These are phyloP conservation scores for Orbilia brochopaga DNA, from an alignment of 2,329 filamentous ascomycete species.

Conservation along the genomic window DNA sequence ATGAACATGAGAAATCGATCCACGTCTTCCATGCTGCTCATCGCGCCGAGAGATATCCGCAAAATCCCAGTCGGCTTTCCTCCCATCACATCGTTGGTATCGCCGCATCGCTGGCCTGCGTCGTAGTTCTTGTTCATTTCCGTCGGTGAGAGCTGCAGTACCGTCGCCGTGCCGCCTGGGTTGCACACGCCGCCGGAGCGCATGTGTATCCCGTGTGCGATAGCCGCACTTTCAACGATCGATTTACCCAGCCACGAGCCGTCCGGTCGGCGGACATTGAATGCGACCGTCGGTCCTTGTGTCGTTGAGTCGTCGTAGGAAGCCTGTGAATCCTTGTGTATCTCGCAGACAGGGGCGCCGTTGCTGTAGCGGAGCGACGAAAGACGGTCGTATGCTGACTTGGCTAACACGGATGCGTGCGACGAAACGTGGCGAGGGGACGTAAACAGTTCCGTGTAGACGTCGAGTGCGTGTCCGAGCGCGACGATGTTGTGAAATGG, in stretches of 20 bases:
- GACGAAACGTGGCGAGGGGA: constrained; percentile 61
- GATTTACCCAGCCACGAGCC: constrained; percentile 66
- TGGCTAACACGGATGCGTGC: constrained; percentile 65
- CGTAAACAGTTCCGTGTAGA: constrained; percentile 65
- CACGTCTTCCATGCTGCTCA: constrained; percentile 66
- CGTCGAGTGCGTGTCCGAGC: constrained; percentile 66
- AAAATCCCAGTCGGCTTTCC: constrained; percentile 68
- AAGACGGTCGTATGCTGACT: constrained; percentile 63
- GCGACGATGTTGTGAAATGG: constrained; percentile 71
- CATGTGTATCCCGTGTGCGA: constrained; percentile 66
- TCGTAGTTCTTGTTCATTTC: constrained; percentile 65
- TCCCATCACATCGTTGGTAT: constrained; percentile 64
- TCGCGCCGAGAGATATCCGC: constrained; percentile 67
- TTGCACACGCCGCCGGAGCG: constrained; percentile 67
- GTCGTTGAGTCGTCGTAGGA: constrained; percentile 63
- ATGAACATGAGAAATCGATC: constrained; percentile 62
- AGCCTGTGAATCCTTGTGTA: constrained; percentile 63
- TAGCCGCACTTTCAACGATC: constrained; percentile 67
- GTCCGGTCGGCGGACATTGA: constrained; percentile 66
- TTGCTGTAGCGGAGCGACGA: constrained; percentile 63
- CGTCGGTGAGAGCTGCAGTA: constrained; percentile 63
- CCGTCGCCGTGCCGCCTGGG: constrained; percentile 62
- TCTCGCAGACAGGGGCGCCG: constrained; percentile 62
- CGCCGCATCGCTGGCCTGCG: constrained; percentile 66
- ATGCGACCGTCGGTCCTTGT: constrained; percentile 69